A percentile compares a stretch with the other conserved stretches of the same genome.
phyloP scores from a whole-genome alignment of 2,329 filamentous ascomycete species.

The Paramyrothecium roridum region DNA sequence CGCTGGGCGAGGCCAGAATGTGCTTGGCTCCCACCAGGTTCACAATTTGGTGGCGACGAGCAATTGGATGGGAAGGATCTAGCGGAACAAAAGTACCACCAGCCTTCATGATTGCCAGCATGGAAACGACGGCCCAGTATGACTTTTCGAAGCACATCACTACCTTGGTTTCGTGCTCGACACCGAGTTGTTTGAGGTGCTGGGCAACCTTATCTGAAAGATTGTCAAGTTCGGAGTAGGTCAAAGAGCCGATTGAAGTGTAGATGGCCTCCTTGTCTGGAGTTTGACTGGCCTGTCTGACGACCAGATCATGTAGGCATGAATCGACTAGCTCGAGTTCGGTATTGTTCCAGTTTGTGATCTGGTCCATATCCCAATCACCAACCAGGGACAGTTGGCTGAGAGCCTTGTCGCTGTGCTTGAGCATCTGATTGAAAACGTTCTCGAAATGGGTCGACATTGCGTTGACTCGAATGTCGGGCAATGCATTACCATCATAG shows the following conservation, averaged over 20 bases:
- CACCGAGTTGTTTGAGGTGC: neutral
- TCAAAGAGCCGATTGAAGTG: neutral
- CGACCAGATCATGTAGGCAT: neutral
- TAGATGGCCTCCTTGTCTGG: neutral
- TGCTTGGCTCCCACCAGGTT: neutral
- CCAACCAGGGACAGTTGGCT: neutral
- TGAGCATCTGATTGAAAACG: neutral
- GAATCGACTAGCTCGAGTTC: neutral
- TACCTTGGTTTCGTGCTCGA: conserved; percentile 7
- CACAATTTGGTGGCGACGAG: neutral
- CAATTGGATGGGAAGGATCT: conserved; percentile 22
- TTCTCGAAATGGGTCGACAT: neutral
- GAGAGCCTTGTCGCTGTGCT: neutral
- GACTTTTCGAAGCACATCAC: conserved; percentile 35
- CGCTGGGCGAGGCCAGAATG: neutral
- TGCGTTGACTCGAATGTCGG: neutral
- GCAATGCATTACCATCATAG: neutral
- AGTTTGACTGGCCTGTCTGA: neutral
- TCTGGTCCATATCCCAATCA: neutral
- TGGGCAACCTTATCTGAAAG: neutral
- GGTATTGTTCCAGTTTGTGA: neutral
- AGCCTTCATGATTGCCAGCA: conserved; percentile 31
- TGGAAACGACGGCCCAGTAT: conserved; percentile 26
- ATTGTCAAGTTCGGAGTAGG: neutral
- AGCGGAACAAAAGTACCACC: conserved; percentile 27